A percentile compares a stretch with the other conserved stretches of the same genome.
These are phyloP conservation scores for Pterocarpus macrocarpus DNA, from an alignment of 306 rosid species.

Conservation along the genomic window DNA sequence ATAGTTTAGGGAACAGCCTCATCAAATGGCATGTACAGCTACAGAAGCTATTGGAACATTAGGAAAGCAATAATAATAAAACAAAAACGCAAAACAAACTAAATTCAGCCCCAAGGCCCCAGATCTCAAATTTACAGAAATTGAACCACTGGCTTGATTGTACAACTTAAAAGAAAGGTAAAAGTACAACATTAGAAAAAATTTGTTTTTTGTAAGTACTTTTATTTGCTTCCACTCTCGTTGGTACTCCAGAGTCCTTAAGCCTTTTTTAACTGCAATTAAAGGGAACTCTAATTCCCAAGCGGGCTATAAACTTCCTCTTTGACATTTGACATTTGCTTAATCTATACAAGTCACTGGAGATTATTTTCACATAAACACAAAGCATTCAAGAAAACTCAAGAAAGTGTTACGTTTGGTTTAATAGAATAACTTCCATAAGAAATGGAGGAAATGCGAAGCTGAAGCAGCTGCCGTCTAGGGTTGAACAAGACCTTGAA, in stretches of 20 bases:
- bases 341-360: conserved; percentile 59
- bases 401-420: background rate
- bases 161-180: background rate
- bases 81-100: too few relatives aligned
- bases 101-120: too few relatives aligned
- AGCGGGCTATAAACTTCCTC: conserved; percentile 96
- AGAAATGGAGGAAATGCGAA: too few relatives aligned
- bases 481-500: too few relatives aligned
- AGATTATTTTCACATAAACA: conserved; percentile 34
- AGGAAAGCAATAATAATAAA: too few relatives aligned
- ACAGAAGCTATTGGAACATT: too few relatives aligned
- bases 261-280: too few relatives aligned
- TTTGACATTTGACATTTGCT: conserved; percentile 86
- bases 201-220: conserved; percentile 48
- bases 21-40: too few relatives aligned
- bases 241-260: conserved; percentile 77
- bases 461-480: background rate
- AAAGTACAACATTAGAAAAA: background rate
- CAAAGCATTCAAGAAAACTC: background rate
- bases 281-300: conserved; percentile 97
- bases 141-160: too few relatives aligned
- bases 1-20: too few relatives aligned
- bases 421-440: too few relatives aligned
- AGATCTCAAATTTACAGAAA: too few relatives aligned
- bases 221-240: conserved; percentile 90